A percentile compares a stretch with the other conserved stretches of the same genome.
These are phyloP conservation scores for Eucalyptus curtisii DNA, from an alignment of 345 rosid genomes.

Conservation along the genomic window DNA sequence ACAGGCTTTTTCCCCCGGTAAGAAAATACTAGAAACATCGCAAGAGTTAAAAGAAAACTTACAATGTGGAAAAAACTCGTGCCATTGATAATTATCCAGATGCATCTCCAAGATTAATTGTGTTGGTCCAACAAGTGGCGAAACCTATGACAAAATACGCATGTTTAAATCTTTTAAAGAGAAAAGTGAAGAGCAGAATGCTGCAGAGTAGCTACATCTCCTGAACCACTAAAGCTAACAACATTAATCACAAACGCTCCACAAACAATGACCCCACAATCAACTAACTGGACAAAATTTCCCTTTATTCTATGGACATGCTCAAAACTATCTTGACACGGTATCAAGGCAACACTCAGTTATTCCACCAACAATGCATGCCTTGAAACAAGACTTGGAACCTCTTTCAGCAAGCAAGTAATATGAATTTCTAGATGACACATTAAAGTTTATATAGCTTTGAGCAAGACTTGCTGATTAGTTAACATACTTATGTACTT, in stretches of 20 bases:
- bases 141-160: constrained; percentile 35
- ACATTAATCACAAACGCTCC: not conserved
- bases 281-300: not conserved
- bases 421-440: not conserved
- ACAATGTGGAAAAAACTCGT: constrained; percentile 86
- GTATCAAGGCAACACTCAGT: not conserved
- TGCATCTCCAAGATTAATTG: constrained; percentile 61
- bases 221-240: not conserved
- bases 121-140: constrained; percentile 73
- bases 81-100: constrained; percentile 64
- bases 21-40: not conserved
- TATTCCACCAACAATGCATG: not conserved
- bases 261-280: not conserved
- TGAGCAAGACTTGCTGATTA: not conserved
- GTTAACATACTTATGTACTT: not conserved
- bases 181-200: not conserved
- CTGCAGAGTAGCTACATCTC: not conserved
- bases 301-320: not conserved
- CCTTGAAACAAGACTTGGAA: not conserved
- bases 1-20: not conserved
- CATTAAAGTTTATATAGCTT: not conserved
- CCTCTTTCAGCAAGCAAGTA: not conserved
- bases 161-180: not conserved
- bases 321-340: not conserved
- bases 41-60: not conserved